Percentiles rank a stretch among this genome's conserved stretches.
phyloP scores from a whole-genome alignment of 108 stramenopile genomes.

The Nitzschia putrida region DNA sequence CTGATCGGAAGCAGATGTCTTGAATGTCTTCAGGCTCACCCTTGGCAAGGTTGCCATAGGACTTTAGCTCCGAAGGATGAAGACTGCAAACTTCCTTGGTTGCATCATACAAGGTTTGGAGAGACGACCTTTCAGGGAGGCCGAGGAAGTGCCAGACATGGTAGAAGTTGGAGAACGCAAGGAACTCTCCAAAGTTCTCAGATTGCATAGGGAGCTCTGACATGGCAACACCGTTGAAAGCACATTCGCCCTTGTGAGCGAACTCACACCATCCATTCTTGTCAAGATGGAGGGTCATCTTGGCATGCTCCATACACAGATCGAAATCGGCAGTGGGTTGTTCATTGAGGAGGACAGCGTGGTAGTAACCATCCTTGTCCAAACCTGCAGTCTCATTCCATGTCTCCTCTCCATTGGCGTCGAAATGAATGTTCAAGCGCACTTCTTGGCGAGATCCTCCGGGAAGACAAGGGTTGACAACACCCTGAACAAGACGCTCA shows the following conservation, averaged over 20 bases:
- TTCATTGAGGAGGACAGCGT: conserved; percentile 59
- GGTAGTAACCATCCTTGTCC: conserved; percentile 48
- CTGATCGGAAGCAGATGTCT: conserved; percentile 83
- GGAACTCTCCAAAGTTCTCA: conserved; percentile 47
- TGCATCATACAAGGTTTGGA: conserved; percentile 53
- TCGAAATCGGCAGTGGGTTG: conserved; percentile 51
- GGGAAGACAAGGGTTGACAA: conserved; percentile 76
- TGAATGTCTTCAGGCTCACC: conserved; percentile 29
- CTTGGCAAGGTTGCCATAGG: conserved; percentile 32
- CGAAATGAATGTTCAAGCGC: conserved; percentile 59
- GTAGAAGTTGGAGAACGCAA: conserved; percentile 54
- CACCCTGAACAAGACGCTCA: conserved; percentile 45
- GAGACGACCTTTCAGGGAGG: conserved; percentile 49
- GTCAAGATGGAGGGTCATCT: conserved; percentile 49
- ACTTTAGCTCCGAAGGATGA: conserved; percentile 44
- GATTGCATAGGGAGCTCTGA: conserved; percentile 72
- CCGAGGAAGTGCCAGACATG: conserved; percentile 69
- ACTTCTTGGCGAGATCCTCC: conserved; percentile 44
- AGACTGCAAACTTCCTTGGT: conserved; percentile 62
- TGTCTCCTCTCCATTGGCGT: conserved; percentile 46
- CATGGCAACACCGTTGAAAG: conserved; percentile 92
- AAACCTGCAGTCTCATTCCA: conserved; percentile 23
- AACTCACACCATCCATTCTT: conserved; percentile 84
- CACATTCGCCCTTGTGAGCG: conserved; percentile 83
- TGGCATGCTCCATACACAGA: conserved; percentile 47